Evolutionary conservation across 2,329 filamentous ascomycete genomes (phyloP).

Genomic region (Ceratocystis cubensis): DNA sequence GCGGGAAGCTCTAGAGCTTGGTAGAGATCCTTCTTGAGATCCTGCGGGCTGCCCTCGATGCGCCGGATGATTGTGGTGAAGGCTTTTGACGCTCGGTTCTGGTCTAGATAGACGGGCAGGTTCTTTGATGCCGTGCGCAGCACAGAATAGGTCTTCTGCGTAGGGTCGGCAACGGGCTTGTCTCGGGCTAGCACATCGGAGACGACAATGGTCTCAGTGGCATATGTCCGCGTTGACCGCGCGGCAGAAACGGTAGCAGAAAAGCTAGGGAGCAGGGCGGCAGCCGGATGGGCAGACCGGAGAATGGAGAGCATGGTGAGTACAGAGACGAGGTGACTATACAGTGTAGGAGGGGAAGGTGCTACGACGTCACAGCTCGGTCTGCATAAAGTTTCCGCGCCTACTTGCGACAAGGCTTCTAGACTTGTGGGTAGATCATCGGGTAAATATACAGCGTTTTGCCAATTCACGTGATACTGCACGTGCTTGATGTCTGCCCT

Average conservation of each 20-base stretch:
- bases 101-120: slow-evolving; percentile 62
- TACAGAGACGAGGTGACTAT: neutral
- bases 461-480: neutral
- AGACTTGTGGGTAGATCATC: neutral
- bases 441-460: neutral
- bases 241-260: neutral
- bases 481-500: neutral
- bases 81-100: slow-evolving; percentile 62
- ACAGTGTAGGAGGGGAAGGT: neutral
- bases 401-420: neutral
- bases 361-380: neutral
- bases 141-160: slow-evolving; percentile 52
- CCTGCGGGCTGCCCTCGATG: slow-evolving; percentile 58
- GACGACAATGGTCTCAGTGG: slow-evolving; percentile 22
- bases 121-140: slow-evolving; percentile 57
- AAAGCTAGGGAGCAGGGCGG: slow-evolving; percentile 12
- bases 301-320: slow-evolving; percentile 2
- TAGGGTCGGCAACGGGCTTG: slow-evolving; percentile 25
- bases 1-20: slow-evolving; percentile 44
- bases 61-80: slow-evolving; percentile 65
- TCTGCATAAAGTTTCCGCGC: neutral
- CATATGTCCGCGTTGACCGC: slow-evolving; percentile 19
- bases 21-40: slow-evolving; percentile 51
- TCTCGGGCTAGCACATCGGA: slow-evolving; percentile 20
- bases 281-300: slow-evolving; percentile 1